A percentile compares a stretch with the other conserved stretches of the same genome.
These are phyloP conservation scores for Gossypium sturtianum DNA, from an alignment of 345 rosid species.

Conservation along the genomic window DNA sequence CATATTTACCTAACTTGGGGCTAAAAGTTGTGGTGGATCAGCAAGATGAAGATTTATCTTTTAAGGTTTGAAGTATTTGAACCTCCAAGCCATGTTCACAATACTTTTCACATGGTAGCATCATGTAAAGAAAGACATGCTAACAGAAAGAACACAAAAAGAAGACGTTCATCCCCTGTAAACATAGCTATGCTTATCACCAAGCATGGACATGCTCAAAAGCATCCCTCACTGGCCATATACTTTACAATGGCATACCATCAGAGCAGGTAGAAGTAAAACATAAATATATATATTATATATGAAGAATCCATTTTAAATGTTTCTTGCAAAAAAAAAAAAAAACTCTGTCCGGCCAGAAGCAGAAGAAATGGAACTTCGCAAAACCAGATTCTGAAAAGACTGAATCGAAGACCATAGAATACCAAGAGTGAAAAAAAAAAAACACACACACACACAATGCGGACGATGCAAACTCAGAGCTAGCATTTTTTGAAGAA, in stretches of 20 bases:
- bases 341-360: conserved; percentile 17
- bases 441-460: conserved; percentile 9
- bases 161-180: neutral
- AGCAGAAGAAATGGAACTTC: conserved; percentile 18
- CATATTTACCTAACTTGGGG: neutral
- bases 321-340: no score
- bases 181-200: neutral
- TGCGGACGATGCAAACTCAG: conserved; percentile 17
- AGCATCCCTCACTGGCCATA: neutral
- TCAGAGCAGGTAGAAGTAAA: neutral
- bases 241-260: neutral
- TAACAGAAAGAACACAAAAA: conserved; percentile 16
- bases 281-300: neutral
- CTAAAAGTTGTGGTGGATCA: conserved; percentile 1
- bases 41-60: conserved; percentile 7
- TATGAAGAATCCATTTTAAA: no score
- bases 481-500: neutral
- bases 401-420: neutral
- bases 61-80: conserved; percentile 5
- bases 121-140: conserved; percentile 19
- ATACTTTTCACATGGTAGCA: conserved; percentile 7
- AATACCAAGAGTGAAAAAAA: conserved; percentile 16
- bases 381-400: conserved; percentile 9
- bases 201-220: neutral
- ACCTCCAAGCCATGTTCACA: neutral